Conservation (phyloP, 345 rosid genomes). For the Syzygium jambos region DNA sequence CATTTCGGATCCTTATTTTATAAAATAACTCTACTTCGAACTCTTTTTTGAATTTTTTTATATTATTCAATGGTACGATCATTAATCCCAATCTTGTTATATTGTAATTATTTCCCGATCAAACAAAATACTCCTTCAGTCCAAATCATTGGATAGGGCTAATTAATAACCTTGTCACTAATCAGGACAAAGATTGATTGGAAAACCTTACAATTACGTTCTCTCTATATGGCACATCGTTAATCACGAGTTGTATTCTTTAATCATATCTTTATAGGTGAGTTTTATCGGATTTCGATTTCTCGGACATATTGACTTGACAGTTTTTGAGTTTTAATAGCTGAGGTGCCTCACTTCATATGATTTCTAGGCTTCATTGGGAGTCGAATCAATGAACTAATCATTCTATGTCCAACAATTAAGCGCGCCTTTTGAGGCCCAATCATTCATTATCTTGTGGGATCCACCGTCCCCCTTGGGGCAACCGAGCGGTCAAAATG, state of each 20-base stretch:
- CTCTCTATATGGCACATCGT: not conserved
- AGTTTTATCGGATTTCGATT: not conserved
- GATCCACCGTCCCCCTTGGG: not conserved
- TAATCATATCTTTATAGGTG: not conserved
- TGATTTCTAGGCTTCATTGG: not conserved
- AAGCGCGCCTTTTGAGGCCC: not conserved
- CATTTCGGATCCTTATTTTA: no score
- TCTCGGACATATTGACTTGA: not conserved
- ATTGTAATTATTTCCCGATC: not conserved
- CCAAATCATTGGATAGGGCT: not conserved
- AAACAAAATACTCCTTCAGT: not conserved
- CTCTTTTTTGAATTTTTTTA: no score
- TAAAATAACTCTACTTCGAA: no score
- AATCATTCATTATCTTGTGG: not conserved
- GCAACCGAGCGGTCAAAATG: not conserved
- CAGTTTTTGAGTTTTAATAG: not conserved
- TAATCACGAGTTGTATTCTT: not conserved
- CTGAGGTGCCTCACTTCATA: not conserved
- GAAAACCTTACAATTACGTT: not conserved
- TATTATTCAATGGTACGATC: not conserved
- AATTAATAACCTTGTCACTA: not conserved
- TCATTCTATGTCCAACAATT: not conserved
- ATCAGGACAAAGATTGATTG: not conserved
- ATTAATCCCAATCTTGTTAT: not conserved
- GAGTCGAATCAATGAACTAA: not conserved